These are phyloP conservation scores for Patellifolia procumbens DNA, from an alignment of 179 eudicot genomes.

Conservation along the genomic window DNA sequence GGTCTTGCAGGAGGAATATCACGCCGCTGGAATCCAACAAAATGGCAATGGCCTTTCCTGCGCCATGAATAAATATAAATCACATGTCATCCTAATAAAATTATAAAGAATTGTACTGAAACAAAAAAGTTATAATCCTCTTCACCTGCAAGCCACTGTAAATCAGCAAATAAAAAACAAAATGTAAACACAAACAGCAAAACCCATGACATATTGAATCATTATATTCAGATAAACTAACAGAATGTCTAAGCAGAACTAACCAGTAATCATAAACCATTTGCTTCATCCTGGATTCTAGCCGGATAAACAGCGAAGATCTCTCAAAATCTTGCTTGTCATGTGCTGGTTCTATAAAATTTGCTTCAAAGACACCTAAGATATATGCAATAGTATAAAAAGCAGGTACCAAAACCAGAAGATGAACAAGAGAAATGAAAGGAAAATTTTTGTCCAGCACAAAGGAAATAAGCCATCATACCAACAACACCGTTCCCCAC, in stretches of 20 bases:
- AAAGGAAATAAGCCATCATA: slow-evolving; percentile 36
- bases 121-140: neutral
- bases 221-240: slow-evolving; percentile 11
- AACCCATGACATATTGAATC: neutral
- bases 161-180: neutral
- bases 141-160: neutral
- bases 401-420: slow-evolving; percentile 4
- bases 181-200: neutral
- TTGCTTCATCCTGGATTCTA: slow-evolving; percentile 83
- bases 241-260: slow-evolving; percentile 28
- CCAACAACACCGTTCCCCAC: slow-evolving; percentile 89
- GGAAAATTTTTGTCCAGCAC: slow-evolving; percentile 3
- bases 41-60: slow-evolving; percentile 84
- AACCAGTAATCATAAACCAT: slow-evolving; percentile 91
- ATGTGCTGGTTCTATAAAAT: slow-evolving; percentile 96
- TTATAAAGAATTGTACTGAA: neutral
- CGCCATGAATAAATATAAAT: slow-evolving; percentile 2
- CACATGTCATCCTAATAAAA: neutral
- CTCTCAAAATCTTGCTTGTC: slow-evolving; percentile 99
- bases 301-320: slow-evolving; percentile 65
- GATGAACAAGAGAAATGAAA: slow-evolving; percentile 3
- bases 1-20: slow-evolving; percentile 43
- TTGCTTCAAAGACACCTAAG: slow-evolving; percentile 92
- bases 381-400: slow-evolving; percentile 26
- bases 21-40: slow-evolving; percentile 50